Conservation (phyloP, 139 green algal species). For the Picochlorum sp. region DNA sequence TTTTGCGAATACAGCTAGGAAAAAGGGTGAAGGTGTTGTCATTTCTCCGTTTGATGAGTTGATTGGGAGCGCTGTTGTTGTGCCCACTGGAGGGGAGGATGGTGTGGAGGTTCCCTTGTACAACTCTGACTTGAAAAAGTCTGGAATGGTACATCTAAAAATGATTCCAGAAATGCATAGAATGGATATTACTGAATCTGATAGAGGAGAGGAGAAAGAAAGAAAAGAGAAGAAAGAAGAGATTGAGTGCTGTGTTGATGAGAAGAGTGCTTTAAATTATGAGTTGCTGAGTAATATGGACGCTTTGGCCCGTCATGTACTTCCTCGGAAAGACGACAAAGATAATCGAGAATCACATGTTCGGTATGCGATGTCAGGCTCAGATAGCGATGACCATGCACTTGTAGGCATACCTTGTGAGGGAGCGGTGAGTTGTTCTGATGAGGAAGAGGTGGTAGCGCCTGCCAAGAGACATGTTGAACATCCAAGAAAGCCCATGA, state of each 20-base stretch:
- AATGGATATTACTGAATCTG: not conserved
- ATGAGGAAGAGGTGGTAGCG: not conserved
- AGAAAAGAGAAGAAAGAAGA: not conserved
- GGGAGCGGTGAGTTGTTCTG: conserved; percentile 7
- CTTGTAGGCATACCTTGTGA: conserved; percentile 4
- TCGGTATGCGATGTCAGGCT: conserved; percentile 8
- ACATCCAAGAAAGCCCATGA: not conserved
- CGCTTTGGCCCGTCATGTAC: not conserved
- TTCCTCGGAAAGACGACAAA: not conserved
- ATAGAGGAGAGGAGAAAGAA: not conserved
- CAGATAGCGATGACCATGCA: conserved; percentile 12
- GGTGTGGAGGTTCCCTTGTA: not conserved
- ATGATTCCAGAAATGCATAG: not conserved
- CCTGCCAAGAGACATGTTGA: not conserved
- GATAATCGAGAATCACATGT: not conserved
- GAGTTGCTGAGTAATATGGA: not conserved
- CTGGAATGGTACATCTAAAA: not conserved
- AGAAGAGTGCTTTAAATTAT: conserved; percentile 1
- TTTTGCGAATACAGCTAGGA: not conserved
- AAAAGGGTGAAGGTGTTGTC: not conserved
- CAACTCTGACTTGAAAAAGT: not conserved
- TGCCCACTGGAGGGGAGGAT: not conserved
- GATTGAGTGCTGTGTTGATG: not conserved
- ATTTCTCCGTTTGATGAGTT: conserved; percentile 6
- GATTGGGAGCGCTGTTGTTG: conserved; percentile 8